Conservation (phyloP, 1,284 basidiomycete genomes). For the Leucoagaricus sp. region DNA sequence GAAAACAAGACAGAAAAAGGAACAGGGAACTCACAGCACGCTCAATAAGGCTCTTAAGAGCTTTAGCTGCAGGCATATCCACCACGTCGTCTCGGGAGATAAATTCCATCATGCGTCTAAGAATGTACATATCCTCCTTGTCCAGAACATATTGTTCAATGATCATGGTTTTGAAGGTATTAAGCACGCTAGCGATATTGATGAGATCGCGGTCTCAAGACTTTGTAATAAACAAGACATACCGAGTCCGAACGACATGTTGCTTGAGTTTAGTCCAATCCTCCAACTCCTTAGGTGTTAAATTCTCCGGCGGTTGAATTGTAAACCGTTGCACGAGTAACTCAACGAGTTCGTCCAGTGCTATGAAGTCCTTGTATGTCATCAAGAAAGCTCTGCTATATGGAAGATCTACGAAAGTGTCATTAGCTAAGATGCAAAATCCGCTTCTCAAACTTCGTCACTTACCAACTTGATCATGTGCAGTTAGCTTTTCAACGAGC, state of each 20-base stretch:
- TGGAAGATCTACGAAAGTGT: constrained; percentile 61
- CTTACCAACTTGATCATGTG: constrained; percentile 83
- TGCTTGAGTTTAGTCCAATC: constrained; percentile 92
- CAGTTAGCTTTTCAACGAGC: constrained; percentile 87
- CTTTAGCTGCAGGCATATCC: constrained; percentile 69
- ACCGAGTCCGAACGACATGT: constrained; percentile 87
- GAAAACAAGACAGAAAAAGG: constrained; percentile 12
- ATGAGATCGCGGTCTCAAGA: constrained; percentile 5
- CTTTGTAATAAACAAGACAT: constrained; percentile 26
- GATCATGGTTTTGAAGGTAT: constrained; percentile 82
- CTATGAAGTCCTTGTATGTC: constrained; percentile 97
- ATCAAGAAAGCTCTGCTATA: constrained; percentile 95
- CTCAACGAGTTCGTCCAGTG: constrained; percentile 82
- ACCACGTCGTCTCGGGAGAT: constrained; percentile 66
- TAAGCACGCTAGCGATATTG: constrained; percentile 62
- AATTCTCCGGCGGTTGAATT: constrained; percentile 73
- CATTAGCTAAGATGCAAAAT: background rate
- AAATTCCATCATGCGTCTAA: constrained; percentile 81
- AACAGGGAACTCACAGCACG: constrained; percentile 59
- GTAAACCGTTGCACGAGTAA: constrained; percentile 86
- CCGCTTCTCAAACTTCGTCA: constrained; percentile 10
- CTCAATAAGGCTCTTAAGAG: constrained; percentile 72
- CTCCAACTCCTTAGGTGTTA: constrained; percentile 66
- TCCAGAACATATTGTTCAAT: constrained; percentile 80
- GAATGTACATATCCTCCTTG: constrained; percentile 77